Evolutionary conservation across 306 rosid genomes (phyloP), one percentile per base, ranked within the genome.

Genomic region (Clitoria ternatea): DNA sequence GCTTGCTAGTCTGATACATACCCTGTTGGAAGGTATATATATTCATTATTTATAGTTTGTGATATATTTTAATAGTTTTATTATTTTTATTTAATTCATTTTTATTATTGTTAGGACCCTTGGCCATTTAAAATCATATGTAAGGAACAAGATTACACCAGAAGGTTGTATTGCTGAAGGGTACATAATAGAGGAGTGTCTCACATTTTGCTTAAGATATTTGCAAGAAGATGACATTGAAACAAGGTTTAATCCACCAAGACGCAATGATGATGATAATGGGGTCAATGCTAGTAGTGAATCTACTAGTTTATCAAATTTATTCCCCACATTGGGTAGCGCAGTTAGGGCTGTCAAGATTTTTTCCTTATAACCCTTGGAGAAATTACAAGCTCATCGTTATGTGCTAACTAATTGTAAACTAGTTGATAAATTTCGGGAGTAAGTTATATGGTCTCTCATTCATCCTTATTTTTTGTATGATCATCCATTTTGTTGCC

Each of bases 161-260:
- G 19, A 68, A 37, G 50, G 64, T 19, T 53, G 23, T 13, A 53
- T 53, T 18, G 23, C 8, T 19, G 52, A 62, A 62, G 55, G 52
- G 1, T 65, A 44, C 8, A 44, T 65, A n/a, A 27, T 65, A 12
- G 17, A 69, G 22, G 52, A 53, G 24, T 54, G 65, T 24, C 35
- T 69, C 4, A 69, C 26, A 5, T 69, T 53, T 54, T 69, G 12
- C 23, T 40, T 68, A 24, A 71, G 68, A 27, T 71, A 57, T 36
- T 27, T 61, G 12, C 19, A 36, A 1, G 67, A 61, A 11, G 17
- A 30, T 17, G 24, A 35, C 3, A 36, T 60, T 19, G 47, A 61
- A 57, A 57, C 43, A 57, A 59, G 26, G 22, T 59, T 59, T 12
- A 59, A 32, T 59, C 44, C 27, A 3, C 50, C 35, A 39, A 61